Base-by-base conservation (phyloP, 2,329 filamentous ascomycete genomes). In the Curvularia verruculosa region DNA sequence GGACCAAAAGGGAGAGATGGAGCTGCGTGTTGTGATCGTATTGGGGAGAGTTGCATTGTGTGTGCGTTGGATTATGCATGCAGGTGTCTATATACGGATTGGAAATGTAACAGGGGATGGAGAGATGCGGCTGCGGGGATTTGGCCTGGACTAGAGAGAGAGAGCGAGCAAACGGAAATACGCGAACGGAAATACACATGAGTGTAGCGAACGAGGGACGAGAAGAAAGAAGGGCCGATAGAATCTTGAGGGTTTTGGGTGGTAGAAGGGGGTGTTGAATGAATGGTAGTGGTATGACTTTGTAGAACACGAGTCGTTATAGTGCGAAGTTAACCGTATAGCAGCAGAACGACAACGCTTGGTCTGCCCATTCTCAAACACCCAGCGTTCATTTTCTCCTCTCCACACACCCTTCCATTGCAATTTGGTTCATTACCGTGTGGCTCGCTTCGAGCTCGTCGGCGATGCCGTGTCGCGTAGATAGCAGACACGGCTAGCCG, bases 391-490 rank as follows among this genome's bases (percentile, higher is more conserved):
- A 13, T 36, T n/a, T 13, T 13, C 31, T n/a, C n/a, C n/a, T n/a
- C 19, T 12, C 39, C 19, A 23, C 39, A 21, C 19, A 41, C 39
- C 39, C 39, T 24, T 19, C 7, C 21, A 15, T 41, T 41, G 21
- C 21, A 24, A 15, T 24, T 13, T 15, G 19, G 39, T 24, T 41
- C 5, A 4, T 9, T 9, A 24, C 21, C 12, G 39, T 23, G 19
- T 23, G 19, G 41, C 41, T 44, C 41, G 41, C 41, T 28, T 44
- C 15, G 41, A 8, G 41, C 41, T 39, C 28, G 45, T 61, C 58
- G 59, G 59, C 52, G 59, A 59, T 59, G 55, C 56, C 56, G 58
- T 52, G 46, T 56, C 51, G 54, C 51, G 51, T 49, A 24, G 31
- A 19, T n/a, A 10, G n/a, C n/a, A 18, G n/a, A 7, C n/a, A 18